Evolutionary conservation across 805 yeast genomes (phyloP).

Genomic region (Metschnikowia borealis): DNA sequence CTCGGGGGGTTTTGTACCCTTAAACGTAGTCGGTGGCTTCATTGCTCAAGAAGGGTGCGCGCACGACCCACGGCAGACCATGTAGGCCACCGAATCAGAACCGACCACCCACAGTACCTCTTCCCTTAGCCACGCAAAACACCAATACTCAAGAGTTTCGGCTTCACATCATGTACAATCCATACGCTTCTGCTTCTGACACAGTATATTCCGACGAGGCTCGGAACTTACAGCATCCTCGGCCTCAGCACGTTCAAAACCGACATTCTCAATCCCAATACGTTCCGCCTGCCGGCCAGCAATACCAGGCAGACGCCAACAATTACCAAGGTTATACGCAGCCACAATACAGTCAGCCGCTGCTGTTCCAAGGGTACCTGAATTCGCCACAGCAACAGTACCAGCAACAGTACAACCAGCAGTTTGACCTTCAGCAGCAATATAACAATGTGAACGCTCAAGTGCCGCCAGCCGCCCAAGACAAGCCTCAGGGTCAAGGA

Average conservation of each 20-base stretch:
- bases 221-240: conserved; percentile 17
- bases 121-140: neutral
- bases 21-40: neutral
- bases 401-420: conserved; percentile 25
- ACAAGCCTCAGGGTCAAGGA: conserved; percentile 18
- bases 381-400: conserved; percentile 16
- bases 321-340: conserved; percentile 12
- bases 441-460: conserved; percentile 1
- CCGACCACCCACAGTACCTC: neutral
- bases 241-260: conserved; percentile 16
- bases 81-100: neutral
- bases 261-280: conserved; percentile 1
- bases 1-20: neutral
- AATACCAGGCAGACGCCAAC: neutral
- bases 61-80: neutral
- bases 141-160: neutral
- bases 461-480: conserved; percentile 15
- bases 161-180: conserved; percentile 31
- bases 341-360: conserved; percentile 18
- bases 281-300: neutral
- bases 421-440: conserved; percentile 15
- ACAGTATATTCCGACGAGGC: conserved; percentile 11
- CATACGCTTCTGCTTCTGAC: conserved; percentile 30
- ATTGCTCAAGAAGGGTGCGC: neutral
- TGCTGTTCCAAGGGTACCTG: conserved; percentile 10